Base-by-base conservation (phyloP, 306 rosid species). In the Prunus armeniaca region DNA sequence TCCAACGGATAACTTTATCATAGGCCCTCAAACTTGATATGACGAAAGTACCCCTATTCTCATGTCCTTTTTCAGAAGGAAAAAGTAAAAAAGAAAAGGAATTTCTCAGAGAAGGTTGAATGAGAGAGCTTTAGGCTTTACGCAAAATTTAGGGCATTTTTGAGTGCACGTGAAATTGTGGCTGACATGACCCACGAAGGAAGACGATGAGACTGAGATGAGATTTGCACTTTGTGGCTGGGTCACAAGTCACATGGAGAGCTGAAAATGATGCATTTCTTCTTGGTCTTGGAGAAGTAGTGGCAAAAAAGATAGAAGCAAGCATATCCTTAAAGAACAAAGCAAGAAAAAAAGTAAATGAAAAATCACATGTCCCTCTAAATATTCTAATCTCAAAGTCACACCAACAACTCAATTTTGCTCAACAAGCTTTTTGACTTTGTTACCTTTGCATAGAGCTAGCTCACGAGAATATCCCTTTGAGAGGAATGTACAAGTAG, bases 121-220 rank as follows among this genome's bases (percentile, higher is more conserved):
- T 63, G 30, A 20, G 28, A 57, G 63, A 22, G 61, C 27, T 58
- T 24, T 12, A 58, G 22, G 61, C 27, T 58, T 24, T 12, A 58
- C 65, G 65, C 65, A 12, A 10, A 24, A 38, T 6, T 38, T 38
- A 1, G 43, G 43, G 43, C 9, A 56, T 56, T 60, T 60, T 28
- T 14, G n/a, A 28, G 12, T 74, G 68, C 86, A 86, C 87, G 90
- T 88, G 90, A 86, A 82, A 30, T 80, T 78, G 71, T 80, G 81
- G 74, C 76, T 12, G 64, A 13, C 80, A 70, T 86, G 87, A 74
- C 90, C 90, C 88, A 86, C 92, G 88, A 86, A 83, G 79, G 88
- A 84, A 81, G 60, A 22, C 12, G 27, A 20, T 9, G 61, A 9
- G 61, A 55, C 10, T 20, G 12, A 55, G 61, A 55, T 56, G 43